Percentiles rank a stretch among this genome's conserved stretches.
These are phyloP conservation scores for Moesziomyces sp. DNA, from an alignment of 1,284 basidiomycete genomes.

Conservation along the genomic window DNA sequence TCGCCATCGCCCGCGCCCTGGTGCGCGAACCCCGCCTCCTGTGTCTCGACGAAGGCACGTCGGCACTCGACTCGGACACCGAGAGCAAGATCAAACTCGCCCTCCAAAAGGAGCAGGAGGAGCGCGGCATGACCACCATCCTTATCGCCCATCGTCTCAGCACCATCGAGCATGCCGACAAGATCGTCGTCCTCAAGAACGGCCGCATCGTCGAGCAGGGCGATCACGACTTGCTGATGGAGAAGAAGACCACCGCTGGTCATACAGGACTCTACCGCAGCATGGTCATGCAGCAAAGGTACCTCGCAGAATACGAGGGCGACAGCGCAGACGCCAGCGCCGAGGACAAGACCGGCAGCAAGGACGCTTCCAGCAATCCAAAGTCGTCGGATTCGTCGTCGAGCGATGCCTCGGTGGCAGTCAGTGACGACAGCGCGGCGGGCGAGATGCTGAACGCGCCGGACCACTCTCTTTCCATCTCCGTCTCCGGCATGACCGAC, in stretches of 20 bases:
- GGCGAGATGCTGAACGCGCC: conserved; percentile 1
- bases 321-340: conserved; percentile 11
- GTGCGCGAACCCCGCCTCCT: conserved; percentile 61
- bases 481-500: conserved; percentile 23
- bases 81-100: conserved; percentile 61
- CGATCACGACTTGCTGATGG: conserved; percentile 56
- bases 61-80: conserved; percentile 62
- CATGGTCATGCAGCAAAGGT: conserved; percentile 62
- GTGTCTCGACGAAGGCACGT: conserved; percentile 64
- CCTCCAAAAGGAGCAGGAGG: conserved; percentile 58
- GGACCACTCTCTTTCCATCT: conserved; percentile 8
- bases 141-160: conserved; percentile 66
- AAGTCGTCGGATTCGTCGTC: conserved; percentile 13
- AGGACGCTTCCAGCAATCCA: not conserved
- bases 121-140: conserved; percentile 63
- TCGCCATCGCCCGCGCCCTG: conserved; percentile 65
- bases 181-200: conserved; percentile 60
- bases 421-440: conserved; percentile 8
- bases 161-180: conserved; percentile 64
- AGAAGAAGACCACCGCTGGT: conserved; percentile 13
- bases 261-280: conserved; percentile 47
- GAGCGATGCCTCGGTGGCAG: conserved; percentile 7
- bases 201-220: conserved; percentile 62
- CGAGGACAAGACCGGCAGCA: not conserved
- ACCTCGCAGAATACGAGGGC: conserved; percentile 36